Conservation (phyloP, 768 basidiomycete genomes). For the Chalciporus chontae region DNA sequence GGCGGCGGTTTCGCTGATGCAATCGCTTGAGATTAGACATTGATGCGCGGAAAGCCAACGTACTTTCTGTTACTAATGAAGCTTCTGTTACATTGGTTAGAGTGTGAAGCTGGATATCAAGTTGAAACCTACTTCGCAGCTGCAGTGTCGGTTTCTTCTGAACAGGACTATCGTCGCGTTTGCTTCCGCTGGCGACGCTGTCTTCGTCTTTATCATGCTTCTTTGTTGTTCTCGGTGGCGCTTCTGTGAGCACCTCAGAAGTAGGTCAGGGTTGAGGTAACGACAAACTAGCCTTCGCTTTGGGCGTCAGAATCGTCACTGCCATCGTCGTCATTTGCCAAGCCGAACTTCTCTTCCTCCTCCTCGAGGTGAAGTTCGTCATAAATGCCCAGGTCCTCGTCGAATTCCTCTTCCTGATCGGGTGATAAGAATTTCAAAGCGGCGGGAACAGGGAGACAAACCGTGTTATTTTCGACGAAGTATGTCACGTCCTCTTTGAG, state of each 20-base stretch:
- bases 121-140: slow-evolving; percentile 62
- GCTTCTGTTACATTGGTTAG: slow-evolving; percentile 46
- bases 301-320: slow-evolving; percentile 73
- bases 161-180: slow-evolving; percentile 75
- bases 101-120: slow-evolving; percentile 2
- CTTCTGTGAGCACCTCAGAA: slow-evolving; percentile 38
- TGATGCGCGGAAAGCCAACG: slow-evolving; percentile 12
- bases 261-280: neutral
- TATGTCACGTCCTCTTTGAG: slow-evolving; percentile 95
- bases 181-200: slow-evolving; percentile 61
- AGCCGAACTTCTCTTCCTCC: slow-evolving; percentile 91
- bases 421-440: slow-evolving; percentile 15
- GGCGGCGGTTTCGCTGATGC: slow-evolving; percentile 61
- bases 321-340: slow-evolving; percentile 60
- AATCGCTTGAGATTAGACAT: slow-evolving; percentile 4
- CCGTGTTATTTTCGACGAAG: slow-evolving; percentile 94
- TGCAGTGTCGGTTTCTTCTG: slow-evolving; percentile 73
- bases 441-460: slow-evolving; percentile 41
- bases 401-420: slow-evolving; percentile 89
- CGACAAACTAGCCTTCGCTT: slow-evolving; percentile 59
- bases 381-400: slow-evolving; percentile 96
- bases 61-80: slow-evolving; percentile 62
- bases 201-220: slow-evolving; percentile 74
- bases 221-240: slow-evolving; percentile 67
- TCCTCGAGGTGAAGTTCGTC: slow-evolving; percentile 97